Evolutionary conservation across 345 rosid genomes (phyloP).

Genomic region (Brassica carinata): DNA sequence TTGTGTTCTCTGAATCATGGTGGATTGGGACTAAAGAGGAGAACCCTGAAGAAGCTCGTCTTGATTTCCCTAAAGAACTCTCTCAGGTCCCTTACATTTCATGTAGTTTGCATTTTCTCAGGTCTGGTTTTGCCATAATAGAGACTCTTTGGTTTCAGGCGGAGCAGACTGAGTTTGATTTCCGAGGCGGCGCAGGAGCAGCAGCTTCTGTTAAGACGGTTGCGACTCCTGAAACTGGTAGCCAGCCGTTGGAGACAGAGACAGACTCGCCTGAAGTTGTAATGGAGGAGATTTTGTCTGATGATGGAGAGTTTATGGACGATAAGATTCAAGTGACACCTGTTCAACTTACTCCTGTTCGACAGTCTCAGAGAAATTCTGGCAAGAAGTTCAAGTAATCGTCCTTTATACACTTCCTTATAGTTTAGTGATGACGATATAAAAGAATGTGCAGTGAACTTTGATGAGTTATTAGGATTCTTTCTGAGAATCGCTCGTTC

Average conservation of each 20-base stretch:
- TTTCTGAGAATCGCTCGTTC: neutral
- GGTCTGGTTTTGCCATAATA: neutral
- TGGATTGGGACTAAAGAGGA: slow-evolving; percentile 93
- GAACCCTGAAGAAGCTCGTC: slow-evolving; percentile 76
- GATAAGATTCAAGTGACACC: slow-evolving; percentile 61
- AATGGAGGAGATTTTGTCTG: slow-evolving; percentile 52
- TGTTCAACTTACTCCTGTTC: slow-evolving; percentile 61
- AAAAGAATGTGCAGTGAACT: neutral
- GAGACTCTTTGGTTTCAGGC: slow-evolving; percentile 48
- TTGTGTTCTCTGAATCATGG: slow-evolving; percentile 94
- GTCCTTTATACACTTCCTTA: slow-evolving; percentile 9
- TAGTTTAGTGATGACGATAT: neutral
- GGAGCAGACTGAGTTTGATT: slow-evolving; percentile 55
- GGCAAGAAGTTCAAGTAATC: slow-evolving; percentile 70
- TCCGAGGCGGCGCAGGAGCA: slow-evolving; percentile 84
- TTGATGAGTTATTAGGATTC: slow-evolving; percentile 20
- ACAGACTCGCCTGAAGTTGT: slow-evolving; percentile 53
- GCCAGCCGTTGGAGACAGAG: slow-evolving; percentile 48
- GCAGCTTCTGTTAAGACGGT: slow-evolving; percentile 48
- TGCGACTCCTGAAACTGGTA: slow-evolving; percentile 39
- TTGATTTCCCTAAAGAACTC: slow-evolving; percentile 76
- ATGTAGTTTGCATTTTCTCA: neutral
- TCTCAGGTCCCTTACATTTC: slow-evolving; percentile 53
- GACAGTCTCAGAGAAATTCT: slow-evolving; percentile 68
- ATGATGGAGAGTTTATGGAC: slow-evolving; percentile 42